Evolutionary conservation across 2,329 filamentous ascomycete species (phyloP).

Genomic region (Xylariaceae sp.): DNA sequence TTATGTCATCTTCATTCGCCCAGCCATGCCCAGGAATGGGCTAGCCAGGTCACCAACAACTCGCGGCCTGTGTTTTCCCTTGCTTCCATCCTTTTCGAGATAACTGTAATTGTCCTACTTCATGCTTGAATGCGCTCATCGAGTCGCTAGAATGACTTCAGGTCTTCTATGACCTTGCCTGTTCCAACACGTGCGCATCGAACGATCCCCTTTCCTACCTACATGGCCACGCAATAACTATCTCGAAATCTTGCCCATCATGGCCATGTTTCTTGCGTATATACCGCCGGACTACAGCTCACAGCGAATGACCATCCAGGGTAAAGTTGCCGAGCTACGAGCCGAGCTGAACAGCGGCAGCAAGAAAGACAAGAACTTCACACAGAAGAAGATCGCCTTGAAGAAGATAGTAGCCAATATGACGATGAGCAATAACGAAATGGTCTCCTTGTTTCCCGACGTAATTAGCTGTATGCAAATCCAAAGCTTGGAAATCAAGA

Average conservation of each 20-base stretch:
- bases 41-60: not conserved
- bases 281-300: slow-evolving; percentile 41
- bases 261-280: slow-evolving; percentile 51
- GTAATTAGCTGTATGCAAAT: slow-evolving; percentile 95
- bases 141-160: not conserved
- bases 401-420: slow-evolving; percentile 99
- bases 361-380: slow-evolving; percentile 97
- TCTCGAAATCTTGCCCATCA: slow-evolving; percentile 15
- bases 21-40: not conserved
- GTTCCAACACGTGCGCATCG: slow-evolving; percentile 3
- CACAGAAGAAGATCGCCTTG: slow-evolving; percentile 91
- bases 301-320: slow-evolving; percentile 64
- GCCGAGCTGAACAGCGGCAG: slow-evolving; percentile 87
- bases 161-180: not conserved
- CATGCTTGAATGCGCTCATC: slow-evolving; percentile 2
- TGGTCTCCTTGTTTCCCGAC: slow-evolving; percentile 94
- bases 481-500: slow-evolving; percentile 94
- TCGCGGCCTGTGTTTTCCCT: not conserved
- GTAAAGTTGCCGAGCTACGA: slow-evolving; percentile 96
- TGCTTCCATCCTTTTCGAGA: not conserved
- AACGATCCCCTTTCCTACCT: slow-evolving; percentile 4
- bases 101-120: not conserved
- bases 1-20: not conserved
- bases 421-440: slow-evolving; percentile 99
- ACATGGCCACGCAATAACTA: slow-evolving; percentile 21